These are phyloP conservation scores for Staphylotrichum tortipilum DNA, from an alignment of 495 filamentous ascomycete species.

Conservation along the genomic window DNA sequence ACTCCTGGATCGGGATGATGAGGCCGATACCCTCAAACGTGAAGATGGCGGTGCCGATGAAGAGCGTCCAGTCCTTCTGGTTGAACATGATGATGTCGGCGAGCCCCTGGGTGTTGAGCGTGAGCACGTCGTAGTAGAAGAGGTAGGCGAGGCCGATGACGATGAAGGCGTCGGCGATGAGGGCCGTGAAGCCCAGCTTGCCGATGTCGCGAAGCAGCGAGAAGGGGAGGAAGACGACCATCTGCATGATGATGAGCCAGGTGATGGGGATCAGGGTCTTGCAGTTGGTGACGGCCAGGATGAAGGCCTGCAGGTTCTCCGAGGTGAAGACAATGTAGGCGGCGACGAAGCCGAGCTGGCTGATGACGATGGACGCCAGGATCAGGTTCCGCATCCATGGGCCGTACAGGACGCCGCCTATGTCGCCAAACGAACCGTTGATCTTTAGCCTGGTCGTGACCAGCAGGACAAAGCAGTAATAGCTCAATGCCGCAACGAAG, in stretches of 20 bases:
- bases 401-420: slow-evolving; percentile 86
- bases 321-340: slow-evolving; percentile 99
- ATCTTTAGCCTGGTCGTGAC: slow-evolving; percentile 78
- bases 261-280: slow-evolving; percentile 72
- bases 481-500: slow-evolving; percentile 72
- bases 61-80: slow-evolving; percentile 79
- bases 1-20: slow-evolving; percentile 98
- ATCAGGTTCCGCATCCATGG: slow-evolving; percentile 82
- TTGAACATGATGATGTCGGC: slow-evolving; percentile 86
- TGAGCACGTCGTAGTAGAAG: slow-evolving; percentile 89
- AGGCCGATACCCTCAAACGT: slow-evolving; percentile 96
- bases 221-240: slow-evolving; percentile 86
- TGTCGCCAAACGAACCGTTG: slow-evolving; percentile 89
- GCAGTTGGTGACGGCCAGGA: slow-evolving; percentile 74
- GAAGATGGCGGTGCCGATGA: slow-evolving; percentile 97
- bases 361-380: slow-evolving; percentile 81
- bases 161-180: slow-evolving; percentile 91
- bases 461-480: slow-evolving; percentile 92
- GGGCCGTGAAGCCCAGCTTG: slow-evolving; percentile 82
- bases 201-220: slow-evolving; percentile 91
- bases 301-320: slow-evolving; percentile 91
- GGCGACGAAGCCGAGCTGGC: slow-evolving; percentile 88
- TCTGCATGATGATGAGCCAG: slow-evolving; percentile 83
- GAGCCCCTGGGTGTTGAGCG: slow-evolving; percentile 68
- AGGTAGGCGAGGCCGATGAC: slow-evolving; percentile 84